Evolutionary conservation across 768 basidiomycete genomes (phyloP), one percentile per base, ranked within the genome.

Genomic region (Phylloporus sp.): DNA sequence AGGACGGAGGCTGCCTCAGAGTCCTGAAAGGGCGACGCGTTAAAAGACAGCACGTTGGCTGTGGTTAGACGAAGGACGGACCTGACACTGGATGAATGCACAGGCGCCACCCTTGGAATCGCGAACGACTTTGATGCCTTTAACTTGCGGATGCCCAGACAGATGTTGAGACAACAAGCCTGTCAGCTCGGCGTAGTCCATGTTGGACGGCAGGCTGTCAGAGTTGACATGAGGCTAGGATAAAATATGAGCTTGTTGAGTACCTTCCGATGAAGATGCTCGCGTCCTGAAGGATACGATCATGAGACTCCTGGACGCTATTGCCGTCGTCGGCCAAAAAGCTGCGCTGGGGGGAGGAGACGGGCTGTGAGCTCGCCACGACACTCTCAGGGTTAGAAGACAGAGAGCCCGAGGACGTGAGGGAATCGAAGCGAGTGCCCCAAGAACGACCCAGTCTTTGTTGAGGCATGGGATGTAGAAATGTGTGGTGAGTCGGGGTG

Each of bases 211-310:
- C 54, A 91, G 74, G 64, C 89, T 91, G 53, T 29, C 15, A 40
- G 43, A 36, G 49, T 40, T 40, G 49, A 46, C 8, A 39, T 60
- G 31, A 60, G 60, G n/a, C 38, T 42, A 38, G 34, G 11, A 44
- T 7, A 34, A 18, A 18, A 31, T 18, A 18, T 39, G 27, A 11
- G 27, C 16, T 24, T 12, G n/a, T 26, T 50, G 58, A 64, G 5
- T 60, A 88, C 89, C 88, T 90, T 67, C 91, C 90, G 53, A 91
- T 84, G 67, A 92, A 92, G 59, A 92, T 78, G 60, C 87, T 90
- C 35, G 88, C 82, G 57, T 91, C 85, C 64, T 89, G 86, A 49
- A 80, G 77, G 63, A 79, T 73, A 60, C 75, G 80, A 40, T 82
- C 67, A 45, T 54, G 57, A 15, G 52, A 16, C 71, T 81, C 67